Conservation (phyloP, 768 basidiomycete genomes). For the Xanthoconium purpureum region DNA sequence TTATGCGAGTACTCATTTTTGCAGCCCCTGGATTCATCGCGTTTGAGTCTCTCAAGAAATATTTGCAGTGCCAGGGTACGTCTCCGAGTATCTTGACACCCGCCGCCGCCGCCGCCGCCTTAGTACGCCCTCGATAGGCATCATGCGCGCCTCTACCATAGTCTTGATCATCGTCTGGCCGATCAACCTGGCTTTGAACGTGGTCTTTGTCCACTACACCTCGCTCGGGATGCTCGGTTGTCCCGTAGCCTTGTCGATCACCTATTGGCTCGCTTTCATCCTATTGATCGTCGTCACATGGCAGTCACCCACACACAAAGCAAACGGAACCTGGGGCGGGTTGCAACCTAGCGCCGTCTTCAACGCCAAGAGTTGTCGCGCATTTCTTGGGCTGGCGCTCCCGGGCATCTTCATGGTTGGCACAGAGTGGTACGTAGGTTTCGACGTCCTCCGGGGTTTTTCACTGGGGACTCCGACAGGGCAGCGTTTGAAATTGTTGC, state of each 20-base stretch:
- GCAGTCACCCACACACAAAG: slow-evolving; percentile 49
- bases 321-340: slow-evolving; percentile 66
- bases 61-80: slow-evolving; percentile 74
- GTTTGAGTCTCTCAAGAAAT: slow-evolving; percentile 76
- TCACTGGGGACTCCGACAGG: slow-evolving; percentile 38
- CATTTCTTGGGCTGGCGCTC: slow-evolving; percentile 65
- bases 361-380: slow-evolving; percentile 46
- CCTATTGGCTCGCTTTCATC: slow-evolving; percentile 66
- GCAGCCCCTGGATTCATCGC: slow-evolving; percentile 73
- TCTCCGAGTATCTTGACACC: not conserved
- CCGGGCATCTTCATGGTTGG: slow-evolving; percentile 79
- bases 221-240: slow-evolving; percentile 62
- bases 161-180: slow-evolving; percentile 64
- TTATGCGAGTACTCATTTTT: slow-evolving; percentile 60
- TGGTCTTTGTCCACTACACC: slow-evolving; percentile 62
- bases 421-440: slow-evolving; percentile 62
- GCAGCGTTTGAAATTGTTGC: slow-evolving; percentile 82
- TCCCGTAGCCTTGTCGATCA: slow-evolving; percentile 62
- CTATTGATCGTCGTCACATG: slow-evolving; percentile 49
- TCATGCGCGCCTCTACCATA: slow-evolving; percentile 68
- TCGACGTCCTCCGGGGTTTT: not conserved
- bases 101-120: not conserved
- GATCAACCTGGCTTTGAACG: slow-evolving; percentile 59
- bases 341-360: slow-evolving; percentile 45
- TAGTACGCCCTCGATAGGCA: slow-evolving; percentile 42